A percentile compares a stretch with the other conserved stretches of the same genome.
phyloP scores from a whole-genome alignment of 306 rosid genomes.

The Oxytropis ochrocephala region DNA sequence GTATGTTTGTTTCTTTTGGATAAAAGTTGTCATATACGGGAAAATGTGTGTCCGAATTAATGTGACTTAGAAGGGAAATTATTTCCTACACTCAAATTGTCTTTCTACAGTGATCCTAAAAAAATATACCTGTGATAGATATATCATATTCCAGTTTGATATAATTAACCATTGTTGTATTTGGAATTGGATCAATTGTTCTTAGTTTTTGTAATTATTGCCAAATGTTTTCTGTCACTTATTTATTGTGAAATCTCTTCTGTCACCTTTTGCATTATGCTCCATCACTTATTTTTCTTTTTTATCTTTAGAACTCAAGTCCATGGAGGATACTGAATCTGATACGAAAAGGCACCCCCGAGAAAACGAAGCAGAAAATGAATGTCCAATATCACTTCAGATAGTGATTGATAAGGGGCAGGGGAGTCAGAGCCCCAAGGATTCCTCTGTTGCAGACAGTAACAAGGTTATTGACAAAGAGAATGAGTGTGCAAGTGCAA shows the following conservation, averaged over 20 bases:
- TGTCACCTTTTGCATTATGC: neutral
- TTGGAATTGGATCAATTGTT: neutral
- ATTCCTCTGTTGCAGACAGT: constrained; percentile 20
- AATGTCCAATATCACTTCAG: constrained; percentile 21
- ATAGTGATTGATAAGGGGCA: constrained; percentile 15
- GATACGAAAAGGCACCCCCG: constrained; percentile 12
- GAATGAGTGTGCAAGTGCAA: constrained; percentile 24
- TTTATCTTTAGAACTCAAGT: constrained; percentile 20
- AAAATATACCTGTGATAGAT: neutral
- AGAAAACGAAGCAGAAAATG: constrained; percentile 10
- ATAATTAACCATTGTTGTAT: neutral
- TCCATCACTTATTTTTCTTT: neutral
- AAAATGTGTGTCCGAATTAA: neutral
- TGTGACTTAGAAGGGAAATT: neutral
- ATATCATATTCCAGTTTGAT: neutral
- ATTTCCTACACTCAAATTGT: too few species aligned
- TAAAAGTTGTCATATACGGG: neutral
- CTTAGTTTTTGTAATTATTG: neutral
- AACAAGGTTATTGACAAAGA: constrained; percentile 18
- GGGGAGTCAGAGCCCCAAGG: constrained; percentile 17
- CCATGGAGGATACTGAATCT: constrained; percentile 26
- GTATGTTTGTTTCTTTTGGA: neutral
- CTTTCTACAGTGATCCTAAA: too few species aligned
- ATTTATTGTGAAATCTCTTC: neutral
- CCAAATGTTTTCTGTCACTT: neutral